phyloP scores from a whole-genome alignment of 176 grass and related monocot genomes.

The Raddia guianensis region DNA sequence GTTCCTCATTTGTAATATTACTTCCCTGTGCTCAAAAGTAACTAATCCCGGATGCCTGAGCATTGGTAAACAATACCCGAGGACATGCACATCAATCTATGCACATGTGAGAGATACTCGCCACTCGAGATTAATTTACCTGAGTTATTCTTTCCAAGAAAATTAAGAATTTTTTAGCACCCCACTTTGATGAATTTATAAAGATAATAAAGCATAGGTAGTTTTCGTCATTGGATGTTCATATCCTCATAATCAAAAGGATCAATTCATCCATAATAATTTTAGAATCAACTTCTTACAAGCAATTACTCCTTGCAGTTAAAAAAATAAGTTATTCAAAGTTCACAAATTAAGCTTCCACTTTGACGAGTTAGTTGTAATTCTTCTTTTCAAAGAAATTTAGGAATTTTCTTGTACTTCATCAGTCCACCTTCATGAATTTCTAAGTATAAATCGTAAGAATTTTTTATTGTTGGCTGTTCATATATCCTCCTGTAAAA shows the following conservation, averaged over 20 bases:
- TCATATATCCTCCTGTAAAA: neutral
- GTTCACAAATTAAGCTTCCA: too few species aligned
- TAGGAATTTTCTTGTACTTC: neutral
- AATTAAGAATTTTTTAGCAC: neutral
- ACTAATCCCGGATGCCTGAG: neutral
- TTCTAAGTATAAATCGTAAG: neutral
- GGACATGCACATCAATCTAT: neutral
- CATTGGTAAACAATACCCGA: neutral
- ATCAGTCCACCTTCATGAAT: neutral
- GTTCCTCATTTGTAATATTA: neutral
- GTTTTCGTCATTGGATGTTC: neutral
- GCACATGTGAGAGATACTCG: neutral
- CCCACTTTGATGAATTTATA: neutral
- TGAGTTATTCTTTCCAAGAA: neutral
- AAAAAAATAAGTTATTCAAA: too few species aligned
- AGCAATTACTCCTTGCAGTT: neutral
- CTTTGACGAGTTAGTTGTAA: neutral
- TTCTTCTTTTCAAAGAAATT: neutral
- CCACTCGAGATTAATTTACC: neutral
- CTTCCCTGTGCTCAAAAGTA: neutral
- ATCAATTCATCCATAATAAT: neutral
- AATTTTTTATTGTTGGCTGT: neutral
- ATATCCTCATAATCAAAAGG: neutral
- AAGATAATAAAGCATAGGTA: neutral
- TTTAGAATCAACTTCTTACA: neutral